Evolutionary conservation across 2,329 filamentous ascomycete genomes (phyloP).

Genomic region (Metarhizium album): DNA sequence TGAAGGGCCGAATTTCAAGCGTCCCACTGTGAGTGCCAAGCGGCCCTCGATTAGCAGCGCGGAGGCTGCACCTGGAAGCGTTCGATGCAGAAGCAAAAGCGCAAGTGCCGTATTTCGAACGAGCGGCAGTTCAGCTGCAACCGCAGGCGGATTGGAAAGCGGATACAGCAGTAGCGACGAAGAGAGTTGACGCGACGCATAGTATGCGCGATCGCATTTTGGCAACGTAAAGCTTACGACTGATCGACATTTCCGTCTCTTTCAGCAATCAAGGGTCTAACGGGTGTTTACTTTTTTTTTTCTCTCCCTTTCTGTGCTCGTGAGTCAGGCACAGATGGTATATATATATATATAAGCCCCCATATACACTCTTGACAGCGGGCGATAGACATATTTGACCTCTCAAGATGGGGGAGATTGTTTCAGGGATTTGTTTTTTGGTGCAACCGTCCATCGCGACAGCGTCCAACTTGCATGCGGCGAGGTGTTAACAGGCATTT

Average conservation of each 20-base stretch:
- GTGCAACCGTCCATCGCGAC: neutral
- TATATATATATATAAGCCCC: neutral
- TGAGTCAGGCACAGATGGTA: neutral
- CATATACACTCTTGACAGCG: neutral
- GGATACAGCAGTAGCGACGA: constrained; percentile 22
- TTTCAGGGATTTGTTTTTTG: neutral
- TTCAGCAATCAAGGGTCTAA: neutral
- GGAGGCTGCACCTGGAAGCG: constrained; percentile 21
- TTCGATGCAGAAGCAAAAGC: constrained; percentile 21
- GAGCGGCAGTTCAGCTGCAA: constrained; percentile 28
- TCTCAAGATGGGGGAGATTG: neutral
- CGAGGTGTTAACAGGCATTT: neutral
- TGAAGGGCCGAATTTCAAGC: neutral
- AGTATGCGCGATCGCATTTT: neutral
- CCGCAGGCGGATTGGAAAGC: constrained; percentile 28
- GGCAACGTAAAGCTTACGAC: neutral
- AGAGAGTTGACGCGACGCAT: neutral
- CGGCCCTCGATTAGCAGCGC: constrained; percentile 20
- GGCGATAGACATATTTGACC: neutral
- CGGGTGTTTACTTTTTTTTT: too few species aligned
- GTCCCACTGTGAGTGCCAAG: neutral
- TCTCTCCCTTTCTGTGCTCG: neutral
- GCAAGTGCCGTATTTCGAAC: constrained; percentile 16
- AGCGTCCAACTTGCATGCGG: neutral
- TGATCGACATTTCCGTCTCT: neutral